phyloP scores from a whole-genome alignment of 2,329 filamentous ascomycete species.

The Thielaviopsis musarum region DNA sequence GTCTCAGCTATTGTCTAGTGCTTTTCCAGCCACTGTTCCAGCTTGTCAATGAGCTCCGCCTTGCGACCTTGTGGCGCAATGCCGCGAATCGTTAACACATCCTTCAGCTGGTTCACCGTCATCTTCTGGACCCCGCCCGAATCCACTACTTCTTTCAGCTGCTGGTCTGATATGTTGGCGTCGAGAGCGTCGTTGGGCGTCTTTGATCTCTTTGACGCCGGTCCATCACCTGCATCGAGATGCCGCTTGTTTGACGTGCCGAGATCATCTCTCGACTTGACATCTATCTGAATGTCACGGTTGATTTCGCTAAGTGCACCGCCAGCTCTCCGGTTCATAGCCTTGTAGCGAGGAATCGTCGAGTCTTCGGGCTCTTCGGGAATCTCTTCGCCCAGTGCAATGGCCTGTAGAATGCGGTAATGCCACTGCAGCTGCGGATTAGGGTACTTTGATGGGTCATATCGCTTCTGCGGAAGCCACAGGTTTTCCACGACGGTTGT shows the following conservation, averaged over 20 bases:
- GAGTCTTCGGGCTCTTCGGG: conserved; percentile 59
- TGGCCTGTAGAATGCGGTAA: conserved; percentile 80
- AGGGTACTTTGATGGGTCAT: conserved; percentile 74
- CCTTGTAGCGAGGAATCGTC: conserved; percentile 67
- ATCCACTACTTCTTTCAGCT: conserved; percentile 29
- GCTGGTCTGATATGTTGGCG: conserved; percentile 25
- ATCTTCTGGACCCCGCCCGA: conserved; percentile 33
- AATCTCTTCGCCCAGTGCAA: conserved; percentile 82
- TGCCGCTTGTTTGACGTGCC: neutral
- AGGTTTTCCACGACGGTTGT: conserved; percentile 66
- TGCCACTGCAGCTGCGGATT: conserved; percentile 95
- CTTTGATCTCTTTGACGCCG: conserved; percentile 30
- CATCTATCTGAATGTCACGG: conserved; percentile 34
- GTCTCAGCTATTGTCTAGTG: neutral
- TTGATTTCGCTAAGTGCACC: conserved; percentile 66
- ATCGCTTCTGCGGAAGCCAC: conserved; percentile 70
- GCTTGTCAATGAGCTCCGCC: conserved; percentile 34
- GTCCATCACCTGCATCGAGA: conserved; percentile 20
- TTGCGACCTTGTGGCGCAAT: conserved; percentile 35
- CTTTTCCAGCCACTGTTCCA: conserved; percentile 40
- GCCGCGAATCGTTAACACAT: conserved; percentile 29
- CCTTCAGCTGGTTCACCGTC: conserved; percentile 36
- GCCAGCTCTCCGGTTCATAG: conserved; percentile 79
- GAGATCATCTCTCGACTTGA: conserved; percentile 24
- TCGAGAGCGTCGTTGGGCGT: conserved; percentile 18